These are phyloP conservation scores for Francoa sonchifolia DNA, from an alignment of 441 rosid genomes.

Conservation along the genomic window DNA sequence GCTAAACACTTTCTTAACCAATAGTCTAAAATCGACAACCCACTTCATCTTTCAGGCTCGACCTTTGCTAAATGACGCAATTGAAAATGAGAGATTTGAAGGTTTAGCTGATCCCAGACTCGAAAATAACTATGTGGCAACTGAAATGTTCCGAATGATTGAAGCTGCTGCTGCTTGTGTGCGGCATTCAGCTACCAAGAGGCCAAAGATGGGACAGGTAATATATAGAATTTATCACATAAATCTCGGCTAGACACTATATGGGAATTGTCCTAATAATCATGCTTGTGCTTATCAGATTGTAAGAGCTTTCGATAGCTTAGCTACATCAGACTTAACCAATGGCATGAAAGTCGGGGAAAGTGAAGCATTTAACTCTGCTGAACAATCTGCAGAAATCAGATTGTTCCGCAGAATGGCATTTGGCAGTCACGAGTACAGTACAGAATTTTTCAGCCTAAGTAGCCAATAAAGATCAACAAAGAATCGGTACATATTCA, in stretches of 20 bases:
- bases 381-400: slow-evolving; percentile 75
- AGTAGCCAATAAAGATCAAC: too few species aligned
- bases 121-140: slow-evolving; percentile 33
- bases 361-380: slow-evolving; percentile 66
- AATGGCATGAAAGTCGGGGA: slow-evolving; percentile 93
- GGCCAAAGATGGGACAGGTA: slow-evolving; percentile 94
- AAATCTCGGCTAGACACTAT: too few species aligned
- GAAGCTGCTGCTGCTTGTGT: slow-evolving; percentile 85
- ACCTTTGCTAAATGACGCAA: slow-evolving; percentile 58
- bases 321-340: slow-evolving; percentile 51
- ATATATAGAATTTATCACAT: too few species aligned
- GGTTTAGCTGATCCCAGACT: slow-evolving; percentile 59
- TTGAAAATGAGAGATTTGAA: slow-evolving; percentile 46
- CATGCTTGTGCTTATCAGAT: slow-evolving; percentile 35
- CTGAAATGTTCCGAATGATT: slow-evolving; percentile 66
- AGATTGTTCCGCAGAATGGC: slow-evolving; percentile 85
- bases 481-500: too few species aligned
- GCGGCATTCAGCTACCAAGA: slow-evolving; percentile 68
- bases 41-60: slow-evolving; percentile 46
- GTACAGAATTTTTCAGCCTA: slow-evolving; percentile 53
- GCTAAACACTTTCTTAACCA: not conserved
- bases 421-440: slow-evolving; percentile 71
- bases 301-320: slow-evolving; percentile 67
- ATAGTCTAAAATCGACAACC: slow-evolving; percentile 1
- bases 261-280: slow-evolving; percentile 1